phyloP scores from a whole-genome alignment of 495 filamentous ascomycete species.

The Aspergillus diversus region DNA sequence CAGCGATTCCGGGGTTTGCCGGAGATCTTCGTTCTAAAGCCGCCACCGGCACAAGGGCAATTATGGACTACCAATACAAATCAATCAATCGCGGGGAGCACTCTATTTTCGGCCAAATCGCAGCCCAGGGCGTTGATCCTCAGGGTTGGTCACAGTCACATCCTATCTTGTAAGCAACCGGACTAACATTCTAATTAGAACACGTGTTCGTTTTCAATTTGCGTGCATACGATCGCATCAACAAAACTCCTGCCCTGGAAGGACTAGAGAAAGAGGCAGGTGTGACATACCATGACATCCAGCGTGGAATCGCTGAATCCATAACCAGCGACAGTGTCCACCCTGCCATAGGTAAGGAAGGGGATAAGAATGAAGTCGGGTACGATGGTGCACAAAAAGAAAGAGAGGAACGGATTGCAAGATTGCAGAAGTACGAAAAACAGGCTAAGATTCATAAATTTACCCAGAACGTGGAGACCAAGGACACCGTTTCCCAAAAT shows the following conservation, averaged over 20 bases:
- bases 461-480: slow-evolving; percentile 45
- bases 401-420: slow-evolving; percentile 50
- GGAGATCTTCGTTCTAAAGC: slow-evolving; percentile 83
- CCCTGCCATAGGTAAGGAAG: slow-evolving; percentile 56
- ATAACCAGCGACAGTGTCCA: slow-evolving; percentile 79
- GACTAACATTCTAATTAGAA: slow-evolving; percentile 38
- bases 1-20: slow-evolving; percentile 90
- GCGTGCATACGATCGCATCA: slow-evolving; percentile 85
- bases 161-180: neutral
- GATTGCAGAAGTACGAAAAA: slow-evolving; percentile 68
- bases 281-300: slow-evolving; percentile 80
- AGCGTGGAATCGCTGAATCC: slow-evolving; percentile 82
- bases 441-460: slow-evolving; percentile 46
- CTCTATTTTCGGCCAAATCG: slow-evolving; percentile 82
- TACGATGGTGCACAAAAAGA: slow-evolving; percentile 39
- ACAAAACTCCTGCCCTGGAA: slow-evolving; percentile 70
- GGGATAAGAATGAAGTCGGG: slow-evolving; percentile 44
- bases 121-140: slow-evolving; percentile 78
- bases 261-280: slow-evolving; percentile 77
- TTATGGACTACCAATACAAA: slow-evolving; percentile 99
- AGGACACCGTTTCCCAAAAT: slow-evolving; percentile 74
- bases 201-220: slow-evolving; percentile 93
- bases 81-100: slow-evolving; percentile 89
- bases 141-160: slow-evolving; percentile 35
- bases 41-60: slow-evolving; percentile 84